Conservation (phyloP, 257 asterid species). For the Handroanthus guayacan region DNA sequence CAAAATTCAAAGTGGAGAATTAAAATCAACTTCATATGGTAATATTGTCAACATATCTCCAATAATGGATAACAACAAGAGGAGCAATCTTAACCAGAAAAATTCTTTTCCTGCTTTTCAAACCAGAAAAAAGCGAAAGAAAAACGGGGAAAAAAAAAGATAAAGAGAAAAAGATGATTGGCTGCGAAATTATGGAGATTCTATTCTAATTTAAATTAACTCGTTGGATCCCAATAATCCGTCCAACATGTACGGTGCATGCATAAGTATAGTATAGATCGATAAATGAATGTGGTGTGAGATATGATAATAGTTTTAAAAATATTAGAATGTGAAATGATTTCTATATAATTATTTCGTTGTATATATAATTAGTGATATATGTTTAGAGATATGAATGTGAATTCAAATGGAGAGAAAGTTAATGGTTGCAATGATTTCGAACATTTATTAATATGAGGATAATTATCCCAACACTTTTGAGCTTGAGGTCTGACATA, state of each 20-base stretch:
- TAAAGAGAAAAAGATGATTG: neutral
- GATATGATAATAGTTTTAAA: too few species aligned
- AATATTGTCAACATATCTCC: neutral
- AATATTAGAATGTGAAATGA: too few species aligned
- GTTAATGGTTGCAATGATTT: too few species aligned
- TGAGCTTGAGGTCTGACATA: too few species aligned
- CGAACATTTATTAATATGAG: too few species aligned
- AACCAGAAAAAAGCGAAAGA: neutral
- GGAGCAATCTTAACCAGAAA: neutral
- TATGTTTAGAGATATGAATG: too few species aligned
- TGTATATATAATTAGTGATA: too few species aligned
- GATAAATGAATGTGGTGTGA: neutral
- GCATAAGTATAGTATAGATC: neutral
- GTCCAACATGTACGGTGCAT: neutral
- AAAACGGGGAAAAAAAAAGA: neutral
- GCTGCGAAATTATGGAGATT: neutral
- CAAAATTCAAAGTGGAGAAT: neutral
- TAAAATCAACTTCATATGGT: neutral
- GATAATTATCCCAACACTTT: too few species aligned
- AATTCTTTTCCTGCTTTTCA: neutral
- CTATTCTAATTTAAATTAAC: too few species aligned
- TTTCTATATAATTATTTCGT: too few species aligned
- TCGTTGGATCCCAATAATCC: too few species aligned
- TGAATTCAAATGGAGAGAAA: too few species aligned
- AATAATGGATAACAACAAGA: conserved; percentile 1